Conservation (phyloP, 1,139 yeast species). For the Hyphopichia burtonii region DNA sequence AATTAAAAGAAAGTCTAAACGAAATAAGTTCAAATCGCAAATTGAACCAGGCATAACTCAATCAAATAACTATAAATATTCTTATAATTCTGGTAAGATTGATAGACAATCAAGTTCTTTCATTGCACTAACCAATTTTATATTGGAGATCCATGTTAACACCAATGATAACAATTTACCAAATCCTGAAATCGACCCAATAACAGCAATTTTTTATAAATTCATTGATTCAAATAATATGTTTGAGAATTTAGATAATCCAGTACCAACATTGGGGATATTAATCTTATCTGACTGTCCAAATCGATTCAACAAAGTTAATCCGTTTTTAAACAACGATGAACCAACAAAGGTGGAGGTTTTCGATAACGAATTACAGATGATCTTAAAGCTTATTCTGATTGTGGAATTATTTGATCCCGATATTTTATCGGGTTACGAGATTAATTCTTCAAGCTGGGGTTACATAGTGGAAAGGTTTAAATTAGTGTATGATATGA, state of each 20-base stretch:
- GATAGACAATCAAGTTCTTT: conserved; percentile 46
- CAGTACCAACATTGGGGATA: conserved; percentile 21
- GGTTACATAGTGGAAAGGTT: conserved; percentile 80
- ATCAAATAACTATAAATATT: conserved; percentile 31
- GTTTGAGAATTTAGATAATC: conserved; percentile 12
- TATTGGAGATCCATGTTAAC: conserved; percentile 66
- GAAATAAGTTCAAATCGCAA: conserved; percentile 42
- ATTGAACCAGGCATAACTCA: conserved; percentile 47
- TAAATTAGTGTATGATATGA: conserved; percentile 42
- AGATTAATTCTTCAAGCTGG: conserved; percentile 80
- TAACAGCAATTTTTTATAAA: conserved; percentile 63
- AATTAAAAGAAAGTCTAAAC: conserved; percentile 9
- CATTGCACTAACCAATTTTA: conserved; percentile 52
- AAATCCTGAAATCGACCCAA: conserved; percentile 62
- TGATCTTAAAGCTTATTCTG: conserved; percentile 54
- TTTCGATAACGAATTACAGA: conserved; percentile 51
- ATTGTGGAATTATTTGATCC: conserved; percentile 74
- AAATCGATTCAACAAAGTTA: conserved; percentile 7
- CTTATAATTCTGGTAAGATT: conserved; percentile 29
- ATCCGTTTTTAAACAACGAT: conserved; percentile 5
- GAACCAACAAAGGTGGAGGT: conserved; percentile 16
- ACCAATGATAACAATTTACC: conserved; percentile 54
- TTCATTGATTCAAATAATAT: conserved; percentile 46
- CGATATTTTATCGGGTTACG: conserved; percentile 84
- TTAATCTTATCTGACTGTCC: conserved; percentile 14